A percentile compares a stretch with the other conserved stretches of the same genome.
phyloP scores from a whole-genome alignment of 805 yeast species.

The Hyphopichia homilentoma region DNA sequence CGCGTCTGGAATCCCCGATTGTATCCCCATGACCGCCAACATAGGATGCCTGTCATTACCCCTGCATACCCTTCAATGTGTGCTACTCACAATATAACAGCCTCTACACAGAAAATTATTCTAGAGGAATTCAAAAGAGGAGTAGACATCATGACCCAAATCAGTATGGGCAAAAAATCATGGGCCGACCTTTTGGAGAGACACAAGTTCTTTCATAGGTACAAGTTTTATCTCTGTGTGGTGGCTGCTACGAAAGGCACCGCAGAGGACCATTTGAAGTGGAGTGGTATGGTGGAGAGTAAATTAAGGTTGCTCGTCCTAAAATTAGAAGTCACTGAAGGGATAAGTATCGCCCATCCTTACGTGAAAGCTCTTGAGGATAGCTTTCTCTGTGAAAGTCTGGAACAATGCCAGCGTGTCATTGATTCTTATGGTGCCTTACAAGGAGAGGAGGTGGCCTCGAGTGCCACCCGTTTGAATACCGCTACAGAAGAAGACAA shows the following conservation, averaged over 20 bases:
- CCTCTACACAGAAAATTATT: conserved; percentile 81
- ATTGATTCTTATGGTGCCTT: conserved; percentile 62
- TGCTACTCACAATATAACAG: conserved; percentile 93
- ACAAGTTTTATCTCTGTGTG: conserved; percentile 82
- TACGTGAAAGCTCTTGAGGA: conserved; percentile 50
- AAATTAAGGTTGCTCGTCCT: conserved; percentile 76
- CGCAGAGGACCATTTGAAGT: conserved; percentile 79
- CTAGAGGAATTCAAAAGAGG: conserved; percentile 80
- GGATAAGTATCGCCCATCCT: conserved; percentile 85
- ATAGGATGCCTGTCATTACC: conserved; percentile 95
- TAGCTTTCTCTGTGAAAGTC: conserved; percentile 36
- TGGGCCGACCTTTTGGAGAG: conserved; percentile 78
- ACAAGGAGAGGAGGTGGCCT: conserved; percentile 46
- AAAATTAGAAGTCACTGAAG: conserved; percentile 74
- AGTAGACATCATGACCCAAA: conserved; percentile 62
- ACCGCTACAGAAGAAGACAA: conserved; percentile 8
- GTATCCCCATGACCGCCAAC: conserved; percentile 84
- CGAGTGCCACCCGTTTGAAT: conserved; percentile 4
- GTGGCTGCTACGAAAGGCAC: conserved; percentile 71
- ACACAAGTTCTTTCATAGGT: conserved; percentile 78
- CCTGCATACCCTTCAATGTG: conserved; percentile 99
- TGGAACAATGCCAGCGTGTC: conserved; percentile 54
- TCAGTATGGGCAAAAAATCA: conserved; percentile 53
- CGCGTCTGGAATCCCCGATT: conserved; percentile 95
- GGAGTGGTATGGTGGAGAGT: conserved; percentile 93